These are phyloP conservation scores for Metschnikowia lochheadii DNA, from an alignment of 805 yeast species.

Conservation along the genomic window DNA sequence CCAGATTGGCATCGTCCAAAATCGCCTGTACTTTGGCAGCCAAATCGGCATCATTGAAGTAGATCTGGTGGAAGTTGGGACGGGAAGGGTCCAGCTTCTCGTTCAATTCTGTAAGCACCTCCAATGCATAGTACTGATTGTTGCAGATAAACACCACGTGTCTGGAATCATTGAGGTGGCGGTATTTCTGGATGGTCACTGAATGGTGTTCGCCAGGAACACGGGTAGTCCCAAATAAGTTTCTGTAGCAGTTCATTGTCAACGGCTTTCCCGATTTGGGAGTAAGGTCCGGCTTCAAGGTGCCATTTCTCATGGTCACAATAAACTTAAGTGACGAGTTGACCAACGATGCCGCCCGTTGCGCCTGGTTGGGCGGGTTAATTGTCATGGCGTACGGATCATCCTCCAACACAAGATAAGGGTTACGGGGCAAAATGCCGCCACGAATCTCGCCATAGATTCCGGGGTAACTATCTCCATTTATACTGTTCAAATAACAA, in stretches of 20 bases:
- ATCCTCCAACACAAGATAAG: slow-evolving; percentile 68
- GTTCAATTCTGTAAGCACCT: slow-evolving; percentile 38
- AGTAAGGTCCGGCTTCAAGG: slow-evolving; percentile 54
- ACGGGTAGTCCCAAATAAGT: slow-evolving; percentile 68
- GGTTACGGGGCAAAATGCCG: slow-evolving; percentile 71
- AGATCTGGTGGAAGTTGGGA: slow-evolving; percentile 32
- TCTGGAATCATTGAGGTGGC: slow-evolving; percentile 33
- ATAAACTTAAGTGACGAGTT: slow-evolving; percentile 66
- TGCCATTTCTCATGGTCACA: slow-evolving; percentile 50
- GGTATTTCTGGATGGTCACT: slow-evolving; percentile 35
- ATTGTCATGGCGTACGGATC: slow-evolving; percentile 58
- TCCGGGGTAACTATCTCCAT: slow-evolving; percentile 49
- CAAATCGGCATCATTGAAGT: slow-evolving; percentile 53
- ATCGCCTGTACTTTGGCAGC: slow-evolving; percentile 42
- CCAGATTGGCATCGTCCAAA: slow-evolving; percentile 32
- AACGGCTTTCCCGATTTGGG: slow-evolving; percentile 48
- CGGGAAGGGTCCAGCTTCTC: slow-evolving; percentile 1
- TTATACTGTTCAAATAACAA: slow-evolving; percentile 54
- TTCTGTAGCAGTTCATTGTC: slow-evolving; percentile 65
- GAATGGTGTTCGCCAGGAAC: slow-evolving; percentile 33
- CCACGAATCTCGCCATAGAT: slow-evolving; percentile 62
- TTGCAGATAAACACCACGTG: slow-evolving; percentile 49
- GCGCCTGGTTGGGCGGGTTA: slow-evolving; percentile 62
- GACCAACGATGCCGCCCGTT: slow-evolving; percentile 62
- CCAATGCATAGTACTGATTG: slow-evolving; percentile 48